Evolutionary conservation across 2,329 filamentous ascomycete species (phyloP).

Genomic region (Pezicula neosporulosa): DNA sequence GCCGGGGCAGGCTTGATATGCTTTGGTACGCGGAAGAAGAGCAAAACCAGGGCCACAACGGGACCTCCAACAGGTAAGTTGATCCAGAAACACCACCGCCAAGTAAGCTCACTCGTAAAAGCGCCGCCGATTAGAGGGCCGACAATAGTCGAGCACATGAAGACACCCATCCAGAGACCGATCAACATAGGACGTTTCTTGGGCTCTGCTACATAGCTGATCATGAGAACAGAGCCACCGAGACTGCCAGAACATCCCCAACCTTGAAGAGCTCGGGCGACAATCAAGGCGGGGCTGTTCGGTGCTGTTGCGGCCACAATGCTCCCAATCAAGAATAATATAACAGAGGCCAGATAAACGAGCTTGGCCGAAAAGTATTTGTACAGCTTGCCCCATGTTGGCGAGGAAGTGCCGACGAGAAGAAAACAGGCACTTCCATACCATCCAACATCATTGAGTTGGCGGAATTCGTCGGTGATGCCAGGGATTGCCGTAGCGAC

Average conservation of each 20-base stretch:
- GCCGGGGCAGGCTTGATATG: no score
- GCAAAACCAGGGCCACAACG: constrained; percentile 32
- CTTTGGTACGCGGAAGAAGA: constrained; percentile 40
- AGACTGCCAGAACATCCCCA: constrained; percentile 28
- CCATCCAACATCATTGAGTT: constrained; percentile 36
- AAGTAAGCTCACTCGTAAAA: constrained; percentile 34
- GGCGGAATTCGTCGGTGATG: constrained; percentile 36
- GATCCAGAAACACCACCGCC: constrained; percentile 38
- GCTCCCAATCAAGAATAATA: constrained; percentile 32
- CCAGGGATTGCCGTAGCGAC: constrained; percentile 37
- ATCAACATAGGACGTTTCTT: constrained; percentile 27
- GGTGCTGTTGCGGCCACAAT: constrained; percentile 30
- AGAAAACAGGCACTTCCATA: constrained; percentile 34
- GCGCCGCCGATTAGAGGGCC: constrained; percentile 34
- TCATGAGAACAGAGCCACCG: constrained; percentile 29
- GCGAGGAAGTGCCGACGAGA: constrained; percentile 30
- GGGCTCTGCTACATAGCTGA: constrained; percentile 34
- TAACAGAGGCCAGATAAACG: constrained; percentile 26
- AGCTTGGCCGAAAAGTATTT: constrained; percentile 31
- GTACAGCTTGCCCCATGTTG: constrained; percentile 30
- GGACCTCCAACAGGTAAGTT: constrained; percentile 39
- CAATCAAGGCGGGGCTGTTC: constrained; percentile 30
- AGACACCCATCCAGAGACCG: constrained; percentile 28
- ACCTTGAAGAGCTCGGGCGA: constrained; percentile 31
- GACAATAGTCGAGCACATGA: constrained; percentile 27